Base-by-base conservation (phyloP, 495 filamentous ascomycete species). In the Hypomontagnella submonticulosa region DNA sequence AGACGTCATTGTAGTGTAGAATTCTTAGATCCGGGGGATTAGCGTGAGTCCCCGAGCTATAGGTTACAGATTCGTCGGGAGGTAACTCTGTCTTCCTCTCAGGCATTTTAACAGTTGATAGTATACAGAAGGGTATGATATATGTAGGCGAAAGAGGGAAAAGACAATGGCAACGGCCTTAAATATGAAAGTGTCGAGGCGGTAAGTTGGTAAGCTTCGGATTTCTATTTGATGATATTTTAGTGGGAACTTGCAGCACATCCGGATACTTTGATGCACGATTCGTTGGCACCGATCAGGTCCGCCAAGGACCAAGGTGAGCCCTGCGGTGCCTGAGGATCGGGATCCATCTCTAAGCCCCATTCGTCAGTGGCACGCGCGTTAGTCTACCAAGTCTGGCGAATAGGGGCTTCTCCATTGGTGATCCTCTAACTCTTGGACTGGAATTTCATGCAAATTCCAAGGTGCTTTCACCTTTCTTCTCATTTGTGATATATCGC, bases 1-100 rank as follows among this genome's bases (percentile, higher is more conserved):
- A 97, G 50, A 86, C 91, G 75, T 97, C 92, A 76, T 97, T 97
- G 80, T 88, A 97, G 79, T 97, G 93, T 46, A 96, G 78, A 27
- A 97, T 72, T 23, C 93, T 86, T 20, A 96, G 78, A 75, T 90
- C 89, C 13, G 91, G 91, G 23, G 84, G 73, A 15, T 80, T 81
- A 37, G 61, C 50, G 34, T 48, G 63, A 12, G 76, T 76, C 9
- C 81, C 80, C 16, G 83, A 86, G 49, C 79, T 75, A 71, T 84
- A 85, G 7, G 84, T 89, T 56, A 79, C 51, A 19, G 71, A 67
- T 36, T 74, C 69, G 37, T 68, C 43, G 4, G 69, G 71, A 38
- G 71, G 71, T 12, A 62, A 57, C 15, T 59, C 61, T 18, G 61
- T 48, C 19, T 66, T 61, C 37, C 47, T 67, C 7, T 54, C 57